A percentile compares a stretch with the other conserved stretches of the same genome.
Evolutionary conservation across 345 rosid species (phyloP).

Genomic region (Balakata baccata): DNA sequence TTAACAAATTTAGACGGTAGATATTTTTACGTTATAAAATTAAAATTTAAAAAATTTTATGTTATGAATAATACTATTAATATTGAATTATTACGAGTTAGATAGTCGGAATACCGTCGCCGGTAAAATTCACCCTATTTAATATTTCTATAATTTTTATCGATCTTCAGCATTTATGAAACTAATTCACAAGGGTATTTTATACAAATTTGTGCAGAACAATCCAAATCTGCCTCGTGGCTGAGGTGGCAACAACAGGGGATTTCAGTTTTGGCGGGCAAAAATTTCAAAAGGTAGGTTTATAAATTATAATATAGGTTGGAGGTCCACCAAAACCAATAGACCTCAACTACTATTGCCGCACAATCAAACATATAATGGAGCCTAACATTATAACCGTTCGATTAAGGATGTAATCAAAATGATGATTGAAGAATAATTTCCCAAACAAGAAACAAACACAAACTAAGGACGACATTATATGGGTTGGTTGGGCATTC

Average conservation of each 20-base stretch:
- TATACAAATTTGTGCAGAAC: not conserved
- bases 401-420: not conserved
- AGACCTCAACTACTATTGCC: not conserved
- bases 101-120: too few relatives aligned
- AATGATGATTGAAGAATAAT: not conserved
- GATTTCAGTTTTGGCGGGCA: slow-evolving; percentile 22
- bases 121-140: too few relatives aligned
- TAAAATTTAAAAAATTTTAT: too few relatives aligned
- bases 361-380: too few relatives aligned
- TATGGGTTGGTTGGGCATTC: slow-evolving; percentile 23
- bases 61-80: too few relatives aligned
- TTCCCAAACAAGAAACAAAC: slow-evolving; percentile 7
- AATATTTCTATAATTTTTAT: too few relatives aligned
- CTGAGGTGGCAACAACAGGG: not conserved
- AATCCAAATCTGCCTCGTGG: not conserved
- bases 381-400: not conserved
- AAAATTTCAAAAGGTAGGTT: slow-evolving; percentile 22
- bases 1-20: too few relatives aligned
- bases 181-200: not conserved
- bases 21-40: too few relatives aligned
- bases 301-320: not conserved
- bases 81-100: too few relatives aligned
- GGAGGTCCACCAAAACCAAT: slow-evolving; percentile 13
- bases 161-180: not conserved
- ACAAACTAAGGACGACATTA: slow-evolving; percentile 15